Evolutionary conservation across 495 filamentous ascomycete genomes (phyloP), one percentile per base, ranked within the genome.

Genomic region (Aspergillus conjunctus): DNA sequence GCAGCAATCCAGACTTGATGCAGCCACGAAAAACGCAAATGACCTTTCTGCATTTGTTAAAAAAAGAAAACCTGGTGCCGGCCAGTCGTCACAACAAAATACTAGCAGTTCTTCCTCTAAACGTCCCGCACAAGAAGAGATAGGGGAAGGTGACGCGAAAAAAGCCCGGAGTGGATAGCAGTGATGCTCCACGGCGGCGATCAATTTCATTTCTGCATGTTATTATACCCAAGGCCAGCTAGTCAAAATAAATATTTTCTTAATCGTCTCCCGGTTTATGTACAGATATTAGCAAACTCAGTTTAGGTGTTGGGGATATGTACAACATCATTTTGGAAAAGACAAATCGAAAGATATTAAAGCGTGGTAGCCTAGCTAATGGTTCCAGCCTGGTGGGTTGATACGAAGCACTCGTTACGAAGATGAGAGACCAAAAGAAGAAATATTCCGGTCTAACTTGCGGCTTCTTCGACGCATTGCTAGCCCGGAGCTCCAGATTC

Each of bases 11-110:
- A 76, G 85, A 46, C 77, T 95, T 30, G 88, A 91, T 58, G 89
- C 92, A 65, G 92, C 87, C 39, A 88, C 88, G 62, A 89, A 88
- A 72, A 81, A 76, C 20, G 94, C 94, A 15, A 96, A 83, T 50
- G 95, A 98, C 68, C 73, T 98, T n/a, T 88, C 88, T 1, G 85
- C 88, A 12, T 73, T 98, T n/a, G 88, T 97, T 3, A 83, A 81
- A 60, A 83, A 81, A 60, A 74, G 90, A 56, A 95, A 96, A 81
- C 77, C 84, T 57, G 65, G 64, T 9, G 32, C 33, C 21, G 60
- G 45, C 21, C 65, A 71, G 18, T 21, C 65, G 22, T 45, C 64
- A 11, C 66, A 67, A 26, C 52, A 51, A 44, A 4, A 11, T 26
- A 26, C 26, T 26, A 26, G 26, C 12, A 56, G 48, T 12, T 39